Conservation (phyloP, 2,329 filamentous ascomycete genomes). For the Fusarium oligoseptatum region DNA sequence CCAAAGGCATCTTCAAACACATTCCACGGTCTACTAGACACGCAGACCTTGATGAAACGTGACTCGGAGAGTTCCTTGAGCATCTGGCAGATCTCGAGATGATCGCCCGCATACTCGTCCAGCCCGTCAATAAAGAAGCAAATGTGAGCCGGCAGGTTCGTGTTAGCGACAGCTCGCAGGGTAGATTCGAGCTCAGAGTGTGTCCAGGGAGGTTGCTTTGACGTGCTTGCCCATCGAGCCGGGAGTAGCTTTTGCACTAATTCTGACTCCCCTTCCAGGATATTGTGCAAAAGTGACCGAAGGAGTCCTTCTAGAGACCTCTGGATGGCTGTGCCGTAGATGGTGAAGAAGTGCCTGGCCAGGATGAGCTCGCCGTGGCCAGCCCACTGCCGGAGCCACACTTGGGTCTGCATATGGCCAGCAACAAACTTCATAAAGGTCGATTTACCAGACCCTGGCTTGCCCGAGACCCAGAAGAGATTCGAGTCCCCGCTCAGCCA, state of each 20-base stretch:
- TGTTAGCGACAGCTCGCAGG: not conserved
- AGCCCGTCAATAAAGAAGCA: constrained; percentile 41
- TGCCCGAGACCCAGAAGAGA: constrained; percentile 21
- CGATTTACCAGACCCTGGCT: constrained; percentile 20
- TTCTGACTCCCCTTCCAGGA: constrained; percentile 10
- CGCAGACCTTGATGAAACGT: constrained; percentile 27
- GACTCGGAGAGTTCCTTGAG: constrained; percentile 11
- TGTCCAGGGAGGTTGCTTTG: not conserved
- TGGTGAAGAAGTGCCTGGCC: constrained; percentile 15
- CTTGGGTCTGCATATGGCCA: not conserved
- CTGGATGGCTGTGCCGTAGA: not conserved
- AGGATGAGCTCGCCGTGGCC: not conserved
- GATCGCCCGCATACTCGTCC: constrained; percentile 32
- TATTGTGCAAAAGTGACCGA: constrained; percentile 25
- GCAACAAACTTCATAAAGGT: constrained; percentile 27
- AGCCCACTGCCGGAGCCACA: not conserved
- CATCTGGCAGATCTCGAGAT: constrained; percentile 9
- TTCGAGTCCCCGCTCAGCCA: not conserved
- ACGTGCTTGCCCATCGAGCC: not conserved
- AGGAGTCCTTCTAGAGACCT: constrained; percentile 16
- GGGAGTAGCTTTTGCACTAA: not conserved
- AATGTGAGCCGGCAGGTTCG: not conserved
- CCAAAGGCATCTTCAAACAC: constrained; percentile 19
- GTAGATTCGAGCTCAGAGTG: constrained; percentile 2
- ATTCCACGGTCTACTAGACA: constrained; percentile 28